Base-by-base conservation (phyloP, 768 basidiomycete genomes). In the Russula sp. region DNA sequence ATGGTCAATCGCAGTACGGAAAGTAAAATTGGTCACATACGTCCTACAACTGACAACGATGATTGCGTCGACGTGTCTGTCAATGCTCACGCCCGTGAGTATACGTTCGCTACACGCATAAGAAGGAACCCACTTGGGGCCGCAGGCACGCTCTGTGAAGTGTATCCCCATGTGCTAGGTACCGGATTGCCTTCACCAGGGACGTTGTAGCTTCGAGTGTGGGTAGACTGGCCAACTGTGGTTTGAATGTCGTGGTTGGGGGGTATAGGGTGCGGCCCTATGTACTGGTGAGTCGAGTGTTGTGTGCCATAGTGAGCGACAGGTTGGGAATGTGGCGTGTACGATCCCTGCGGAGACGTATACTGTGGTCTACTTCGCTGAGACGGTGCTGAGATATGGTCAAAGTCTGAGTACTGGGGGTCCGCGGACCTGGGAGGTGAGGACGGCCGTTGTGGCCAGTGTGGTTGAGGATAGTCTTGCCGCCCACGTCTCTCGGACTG, bases 91-190 rank as follows among this genome's bases (percentile, higher is more conserved):
- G 35, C 1, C 37, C 35, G 34, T 62, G 35, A 62, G 61, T 0
- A 52, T 16, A 40, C 18, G 4, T 45, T 16, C 14, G 9, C 34
- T 6, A 51, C 9, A 27, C 14, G 35, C 16, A 45, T 34, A 32
- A 55, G 50, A 8, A 48, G 39, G 16, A 48, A 44, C 53, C 7
- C 39, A 64, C 57, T 40, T 50, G 57, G n/a, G 32, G 16, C 14
- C 8, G 32, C 22, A 3, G 14, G n/a, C 37, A 22, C 7, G 20
- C 31, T 32, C 42, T 10, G 9, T 5, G 50, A 0, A 7, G 42
- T 8, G 22, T 40, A 48, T 48, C 62, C 57, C 62, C 50, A 58
- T 16, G 47, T 34, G 57, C 47, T 44, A 2, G 18, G 57, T 32
- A 34, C 7, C 35, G 7, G 35, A 37, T 37, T 37, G 40, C 40